Base-by-base conservation (phyloP, 306 rosid genomes). In the Aeschynomene evenia region DNA sequence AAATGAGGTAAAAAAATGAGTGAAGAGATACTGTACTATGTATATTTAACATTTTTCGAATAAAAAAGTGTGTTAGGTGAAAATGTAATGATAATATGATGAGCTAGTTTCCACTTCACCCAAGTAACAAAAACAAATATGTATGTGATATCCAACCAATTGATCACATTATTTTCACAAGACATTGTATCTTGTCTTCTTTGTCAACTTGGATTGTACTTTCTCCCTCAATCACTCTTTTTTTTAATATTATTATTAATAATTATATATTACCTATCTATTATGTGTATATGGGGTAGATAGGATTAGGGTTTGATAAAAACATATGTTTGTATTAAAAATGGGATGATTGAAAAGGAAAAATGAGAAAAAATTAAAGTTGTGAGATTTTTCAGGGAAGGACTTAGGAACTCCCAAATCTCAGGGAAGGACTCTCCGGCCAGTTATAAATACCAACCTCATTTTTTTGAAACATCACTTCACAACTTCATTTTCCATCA, bases 401-500 rank as follows among this genome's bases (percentile, higher is more conserved):
- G 96, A 90, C 96, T 71, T 71, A 2, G 43, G 82, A 76, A 76
- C 63, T 80, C 4, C 40, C 31, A 85, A 90, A 76, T 90, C 91
- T 87, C 91, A 84, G 94, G 91, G 81, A 89, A 91, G 97, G 94
- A 77, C 96, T 83, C 71, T 87, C 90, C 90, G 90, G 96, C 86
- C 76, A 63, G 37, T 33, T 91, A 91, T 91, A 91, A 87, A 91
- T 87, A 80, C 60, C 80, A 28, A 29, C 19, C 36, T 2, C n/a
- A n/a, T 23, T 70, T 5, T 43, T 14, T 28, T 3, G 0, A 56
- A 22, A 20, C 16, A 29, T n/a, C n/a, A n/a, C n/a, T n/a, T n/a
- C n/a, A n/a, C n/a, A n/a, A n/a, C n/a, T n/a, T n/a, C n/a, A n/a
- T n/a, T n/a, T n/a, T n/a, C n/a, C n/a, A n/a, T n/a, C n/a, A n/a